phyloP scores from a whole-genome alignment of 2,329 filamentous ascomycete species.

The Colletotrichum spinosum region DNA sequence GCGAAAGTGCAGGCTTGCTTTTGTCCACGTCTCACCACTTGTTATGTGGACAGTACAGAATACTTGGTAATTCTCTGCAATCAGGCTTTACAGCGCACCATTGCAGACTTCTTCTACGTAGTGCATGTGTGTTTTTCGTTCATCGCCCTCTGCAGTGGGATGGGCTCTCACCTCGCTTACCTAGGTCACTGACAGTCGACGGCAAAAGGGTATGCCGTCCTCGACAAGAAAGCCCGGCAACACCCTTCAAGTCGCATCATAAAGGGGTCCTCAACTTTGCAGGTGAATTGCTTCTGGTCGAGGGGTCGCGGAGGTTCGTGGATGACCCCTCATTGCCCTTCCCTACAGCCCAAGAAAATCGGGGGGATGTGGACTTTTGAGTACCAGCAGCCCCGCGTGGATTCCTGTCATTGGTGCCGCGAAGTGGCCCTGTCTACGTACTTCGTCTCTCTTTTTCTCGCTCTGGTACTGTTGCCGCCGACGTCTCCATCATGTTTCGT shows the following conservation, averaged over 20 bases:
- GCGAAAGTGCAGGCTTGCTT: too few species aligned
- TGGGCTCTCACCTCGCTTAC: conserved; percentile 17
- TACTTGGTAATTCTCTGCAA: too few species aligned
- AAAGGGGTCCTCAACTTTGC: too few species aligned
- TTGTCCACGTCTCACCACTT: too few species aligned
- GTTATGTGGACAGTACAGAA: too few species aligned
- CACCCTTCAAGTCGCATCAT: too few species aligned
- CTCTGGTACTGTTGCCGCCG: background rate
- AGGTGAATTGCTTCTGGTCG: background rate
- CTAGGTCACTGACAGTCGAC: background rate
- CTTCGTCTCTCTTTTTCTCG: background rate
- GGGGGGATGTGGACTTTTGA: conserved; percentile 9
- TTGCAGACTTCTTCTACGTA: too few species aligned
- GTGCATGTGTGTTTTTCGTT: background rate
- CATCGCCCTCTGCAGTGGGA: conserved; percentile 7
- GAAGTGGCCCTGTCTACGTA: background rate
- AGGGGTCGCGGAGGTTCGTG: background rate
- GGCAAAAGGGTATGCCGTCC: too few species aligned
- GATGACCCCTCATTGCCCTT: conserved; percentile 9
- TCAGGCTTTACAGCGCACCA: too few species aligned
- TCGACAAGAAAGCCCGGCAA: too few species aligned
- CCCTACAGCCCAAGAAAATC: conserved; percentile 2
- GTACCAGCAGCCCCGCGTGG: background rate
- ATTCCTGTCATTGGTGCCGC: conserved; percentile 16
- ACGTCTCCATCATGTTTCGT: background rate